These are phyloP conservation scores for Globisporangium canariense DNA, from an alignment of 352 stramenopile genomes.

Conservation along the genomic window DNA sequence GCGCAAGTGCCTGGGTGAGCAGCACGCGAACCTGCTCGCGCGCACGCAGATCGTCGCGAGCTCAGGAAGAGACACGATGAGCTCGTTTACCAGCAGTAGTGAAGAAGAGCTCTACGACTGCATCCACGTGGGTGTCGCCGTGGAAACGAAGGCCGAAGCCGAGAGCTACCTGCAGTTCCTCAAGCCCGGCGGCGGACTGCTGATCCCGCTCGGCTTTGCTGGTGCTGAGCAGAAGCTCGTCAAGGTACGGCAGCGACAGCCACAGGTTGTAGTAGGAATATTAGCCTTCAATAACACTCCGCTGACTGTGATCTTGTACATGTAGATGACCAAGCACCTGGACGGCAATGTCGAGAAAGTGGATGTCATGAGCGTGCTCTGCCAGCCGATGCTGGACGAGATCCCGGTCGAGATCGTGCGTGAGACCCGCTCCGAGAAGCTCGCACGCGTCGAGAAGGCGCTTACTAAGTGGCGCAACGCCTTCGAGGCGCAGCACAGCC, in stretches of 20 bases:
- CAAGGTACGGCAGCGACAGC: conserved; percentile 36
- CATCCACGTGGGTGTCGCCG: conserved; percentile 78
- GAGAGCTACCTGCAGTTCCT: conserved; percentile 67
- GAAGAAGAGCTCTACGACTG: conserved; percentile 48
- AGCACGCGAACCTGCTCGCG: conserved; percentile 21
- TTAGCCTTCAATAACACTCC: no score
- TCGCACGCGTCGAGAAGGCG: conserved; percentile 50
- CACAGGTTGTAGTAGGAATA: no score
- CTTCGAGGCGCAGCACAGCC: conserved; percentile 51
- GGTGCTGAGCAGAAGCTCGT: conserved; percentile 76
- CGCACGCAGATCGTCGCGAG: conserved; percentile 47
- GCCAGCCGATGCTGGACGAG: conserved; percentile 71
- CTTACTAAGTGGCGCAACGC: conserved; percentile 62
- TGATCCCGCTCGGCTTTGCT: conserved; percentile 62
- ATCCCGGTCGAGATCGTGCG: conserved; percentile 39
- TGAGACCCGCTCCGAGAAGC: conserved; percentile 59
- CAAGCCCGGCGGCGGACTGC: conserved; percentile 61
- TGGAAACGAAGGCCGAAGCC: conserved; percentile 70
- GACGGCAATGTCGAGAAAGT: conserved; percentile 57
- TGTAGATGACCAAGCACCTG: conserved; percentile 62
- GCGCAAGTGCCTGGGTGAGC: conserved; percentile 32
- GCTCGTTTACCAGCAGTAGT: conserved; percentile 9
- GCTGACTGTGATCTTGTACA: background rate
- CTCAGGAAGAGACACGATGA: conserved; percentile 38
- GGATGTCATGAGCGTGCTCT: conserved; percentile 84